A percentile compares a stretch with the other conserved stretches of the same genome.
These are phyloP conservation scores for Pelargonium fulgidum DNA, from an alignment of 441 rosid genomes.

Conservation along the genomic window DNA sequence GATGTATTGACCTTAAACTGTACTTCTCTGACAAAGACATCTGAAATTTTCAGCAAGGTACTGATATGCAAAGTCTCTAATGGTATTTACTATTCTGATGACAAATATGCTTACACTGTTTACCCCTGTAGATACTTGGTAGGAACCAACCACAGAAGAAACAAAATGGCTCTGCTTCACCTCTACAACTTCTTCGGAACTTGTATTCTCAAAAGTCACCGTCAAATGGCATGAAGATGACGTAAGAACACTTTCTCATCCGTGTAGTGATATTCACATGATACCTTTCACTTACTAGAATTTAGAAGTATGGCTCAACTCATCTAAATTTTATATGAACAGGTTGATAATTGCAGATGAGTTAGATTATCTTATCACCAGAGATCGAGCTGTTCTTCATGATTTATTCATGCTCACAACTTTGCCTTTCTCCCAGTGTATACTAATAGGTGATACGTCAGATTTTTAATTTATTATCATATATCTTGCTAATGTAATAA, in stretches of 20 bases:
- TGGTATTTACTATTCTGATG: background rate
- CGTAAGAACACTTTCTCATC: slow-evolving; percentile 35
- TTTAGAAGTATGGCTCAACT: slow-evolving; percentile 4
- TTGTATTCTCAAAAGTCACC: slow-evolving; percentile 52
- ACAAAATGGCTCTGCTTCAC: slow-evolving; percentile 34
- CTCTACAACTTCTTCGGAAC: slow-evolving; percentile 54
- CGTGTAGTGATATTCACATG: background rate
- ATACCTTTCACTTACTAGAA: background rate
- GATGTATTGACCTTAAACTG: slow-evolving; percentile 56
- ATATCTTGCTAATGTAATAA: background rate
- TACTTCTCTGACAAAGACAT: slow-evolving; percentile 53
- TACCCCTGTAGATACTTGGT: slow-evolving; percentile 47
- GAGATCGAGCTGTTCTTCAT: slow-evolving; percentile 75
- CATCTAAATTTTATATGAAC: slow-evolving; percentile 12
- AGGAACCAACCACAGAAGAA: slow-evolving; percentile 31
- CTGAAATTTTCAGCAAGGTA: slow-evolving; percentile 79
- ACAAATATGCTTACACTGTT: slow-evolving; percentile 22
- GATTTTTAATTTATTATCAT: background rate
- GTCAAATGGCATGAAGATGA: slow-evolving; percentile 47
- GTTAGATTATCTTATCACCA: slow-evolving; percentile 80
- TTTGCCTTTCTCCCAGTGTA: slow-evolving; percentile 60
- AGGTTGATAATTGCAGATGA: slow-evolving; percentile 81
- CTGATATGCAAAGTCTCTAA: background rate
- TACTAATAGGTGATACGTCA: slow-evolving; percentile 58
- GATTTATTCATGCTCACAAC: slow-evolving; percentile 92